Evolutionary conservation across 177 flowering plant species (phyloP).

Genomic region (Vitis hybrid): DNA sequence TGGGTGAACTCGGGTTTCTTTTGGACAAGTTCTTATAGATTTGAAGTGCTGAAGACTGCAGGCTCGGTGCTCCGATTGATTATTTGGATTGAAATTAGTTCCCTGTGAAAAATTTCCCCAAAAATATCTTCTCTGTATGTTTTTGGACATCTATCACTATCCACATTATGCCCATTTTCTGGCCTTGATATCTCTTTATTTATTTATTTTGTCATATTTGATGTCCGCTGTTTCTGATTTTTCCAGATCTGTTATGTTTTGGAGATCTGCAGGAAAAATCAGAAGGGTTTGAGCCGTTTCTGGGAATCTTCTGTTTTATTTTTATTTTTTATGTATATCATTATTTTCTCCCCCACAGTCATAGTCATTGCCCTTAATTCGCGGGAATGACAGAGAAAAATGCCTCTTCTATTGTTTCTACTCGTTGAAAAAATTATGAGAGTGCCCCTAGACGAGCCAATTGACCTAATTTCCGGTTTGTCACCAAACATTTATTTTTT

Average conservation of each 20-base stretch:
- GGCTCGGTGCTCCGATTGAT: conserved; percentile 2
- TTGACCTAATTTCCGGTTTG: too few species aligned
- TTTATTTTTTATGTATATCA: not conserved
- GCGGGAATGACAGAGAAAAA: conserved; percentile 7
- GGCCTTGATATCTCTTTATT: too few species aligned
- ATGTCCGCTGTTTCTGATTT: too few species aligned
- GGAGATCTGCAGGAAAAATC: not conserved
- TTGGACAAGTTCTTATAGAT: too few species aligned
- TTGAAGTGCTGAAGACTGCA: not conserved
- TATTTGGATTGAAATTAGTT: not conserved
- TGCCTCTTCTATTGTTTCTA: too few species aligned
- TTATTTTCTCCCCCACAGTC: not conserved
- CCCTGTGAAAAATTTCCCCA: not conserved
- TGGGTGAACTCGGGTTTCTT: not conserved
- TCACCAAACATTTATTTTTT: too few species aligned
- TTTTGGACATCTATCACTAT: not conserved
- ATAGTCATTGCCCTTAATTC: conserved; percentile 5
- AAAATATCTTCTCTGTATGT: not conserved
- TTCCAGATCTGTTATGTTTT: too few species aligned
- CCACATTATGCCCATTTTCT: not conserved
- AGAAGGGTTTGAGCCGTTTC: not conserved
- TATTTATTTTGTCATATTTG: too few species aligned
- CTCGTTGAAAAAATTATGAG: too few species aligned
- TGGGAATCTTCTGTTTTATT: too few species aligned
- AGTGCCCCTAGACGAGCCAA: too few species aligned